phyloP scores from a whole-genome alignment of 257 asterid genomes.

The Dorcoceras hygrometricum region DNA sequence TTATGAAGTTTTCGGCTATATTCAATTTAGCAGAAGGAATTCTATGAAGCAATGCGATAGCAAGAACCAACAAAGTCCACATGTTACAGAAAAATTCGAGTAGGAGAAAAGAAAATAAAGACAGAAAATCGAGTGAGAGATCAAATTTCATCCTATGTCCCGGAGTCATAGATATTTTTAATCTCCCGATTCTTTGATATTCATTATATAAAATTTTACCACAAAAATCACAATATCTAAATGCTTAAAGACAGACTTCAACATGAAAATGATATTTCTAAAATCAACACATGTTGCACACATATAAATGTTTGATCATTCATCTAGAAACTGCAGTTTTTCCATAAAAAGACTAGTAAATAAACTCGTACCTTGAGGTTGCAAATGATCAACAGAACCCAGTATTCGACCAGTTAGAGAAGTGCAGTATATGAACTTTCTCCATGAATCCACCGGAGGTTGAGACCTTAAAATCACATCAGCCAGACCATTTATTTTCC shows the following conservation, averaged over 20 bases:
- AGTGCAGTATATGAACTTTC: constrained; percentile 88
- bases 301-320: neutral
- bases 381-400: constrained; percentile 90
- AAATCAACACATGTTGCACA: constrained; percentile 2
- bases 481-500: constrained; percentile 75
- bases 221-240: neutral
- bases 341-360: constrained; percentile 9
- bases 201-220: neutral
- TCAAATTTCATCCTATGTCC: neutral
- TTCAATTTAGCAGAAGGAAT: neutral
- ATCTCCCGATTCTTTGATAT: neutral
- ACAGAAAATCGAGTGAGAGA: neutral
- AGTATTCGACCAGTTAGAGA: constrained; percentile 79
- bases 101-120: constrained; percentile 3
- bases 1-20: constrained; percentile 8
- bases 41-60: neutral
- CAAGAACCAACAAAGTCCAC: neutral
- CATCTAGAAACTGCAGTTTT: neutral
- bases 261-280: neutral
- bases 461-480: constrained; percentile 75
- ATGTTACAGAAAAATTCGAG: neutral
- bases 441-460: constrained; percentile 91
- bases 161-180: neutral
- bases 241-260: neutral
- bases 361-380: constrained; percentile 62